Conservation (phyloP, 345 rosid genomes). For the Jatropha curcas region DNA sequence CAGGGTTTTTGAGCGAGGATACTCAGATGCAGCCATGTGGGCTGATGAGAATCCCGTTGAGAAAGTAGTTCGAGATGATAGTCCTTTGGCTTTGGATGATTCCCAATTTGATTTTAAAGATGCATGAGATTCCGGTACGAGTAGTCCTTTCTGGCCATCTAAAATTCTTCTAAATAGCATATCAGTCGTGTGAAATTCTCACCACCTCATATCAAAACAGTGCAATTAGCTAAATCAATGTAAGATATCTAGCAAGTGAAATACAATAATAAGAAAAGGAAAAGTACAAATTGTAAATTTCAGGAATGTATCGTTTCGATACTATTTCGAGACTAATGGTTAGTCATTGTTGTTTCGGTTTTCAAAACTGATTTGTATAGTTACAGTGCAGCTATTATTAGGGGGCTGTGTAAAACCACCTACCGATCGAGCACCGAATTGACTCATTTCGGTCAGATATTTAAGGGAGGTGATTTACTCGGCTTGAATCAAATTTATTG, state of each 20-base stretch:
- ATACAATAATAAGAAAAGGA: background rate
- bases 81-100: background rate
- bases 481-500: too few species aligned
- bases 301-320: too few species aligned
- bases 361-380: too few species aligned
- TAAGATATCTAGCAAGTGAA: background rate
- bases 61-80: slow-evolving; percentile 45
- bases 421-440: too few species aligned
- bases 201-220: background rate
- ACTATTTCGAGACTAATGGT: too few species aligned
- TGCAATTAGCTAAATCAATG: background rate
- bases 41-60: slow-evolving; percentile 62
- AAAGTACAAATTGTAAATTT: slow-evolving; percentile 7
- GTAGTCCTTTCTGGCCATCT: slow-evolving; percentile 3
- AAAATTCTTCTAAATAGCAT: background rate
- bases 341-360: too few species aligned
- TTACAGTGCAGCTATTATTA: too few species aligned
- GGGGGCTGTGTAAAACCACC: too few species aligned
- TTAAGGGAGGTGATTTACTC: too few species aligned
- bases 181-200: slow-evolving; percentile 7
- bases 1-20: slow-evolving; percentile 73
- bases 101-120: slow-evolving; percentile 1
- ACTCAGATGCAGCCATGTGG: slow-evolving; percentile 81
- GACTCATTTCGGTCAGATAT: too few species aligned
- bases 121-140: background rate